Evolutionary conservation across 2,329 filamentous ascomycete species (phyloP), one percentile per base, ranked within the genome.

Genomic region (Aureobasidium sp.): DNA sequence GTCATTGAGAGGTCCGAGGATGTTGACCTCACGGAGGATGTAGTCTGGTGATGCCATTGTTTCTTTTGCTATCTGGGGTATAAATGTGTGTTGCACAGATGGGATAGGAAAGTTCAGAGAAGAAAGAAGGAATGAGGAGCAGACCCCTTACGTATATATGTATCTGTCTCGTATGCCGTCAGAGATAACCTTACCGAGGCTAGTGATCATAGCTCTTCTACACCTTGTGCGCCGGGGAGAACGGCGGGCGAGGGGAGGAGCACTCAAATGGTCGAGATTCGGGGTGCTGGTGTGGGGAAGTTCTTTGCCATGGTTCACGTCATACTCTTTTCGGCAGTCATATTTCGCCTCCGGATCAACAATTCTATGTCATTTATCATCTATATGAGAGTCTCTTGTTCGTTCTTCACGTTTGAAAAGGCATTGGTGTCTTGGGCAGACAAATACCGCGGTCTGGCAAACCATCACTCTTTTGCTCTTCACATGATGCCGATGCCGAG

Each of bases 1-100:
- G 63, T 93, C 86, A 71, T 86, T 86, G 72, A 97, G 79, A 65
- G 83, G 77, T 71, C 91, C 93, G 70, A 91, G 86, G 81, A 97
- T 85, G 77, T 86, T 85, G 72, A 97, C 92, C 77, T 91, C 91
- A 76, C 91, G 86, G 68, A 97, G 87, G 72, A 96, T 89, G 66
- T 82, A 78, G 62, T 96, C 89, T 47, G 67, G 55, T 50, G 34
- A 44, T 57, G 65, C 63, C 63, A 67, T 67, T 59, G 58, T 65
- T 62, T 49, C 16, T 59, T 41, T 25, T 44, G 25, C 39, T 59
- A 21, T 49, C 11, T 41, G 47, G 29, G 5, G 21, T 41, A 4
- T 41, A n/a, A 16, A 45, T 45, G 11, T 39, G 27, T 30, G 44
- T 47, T 42, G n/a, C 34, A 21, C 21, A 42, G 44, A 34, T 34